A percentile compares a stretch with the other conserved stretches of the same genome.
Conservation (phyloP, 164 flowering plant genomes). For the Chimonanthus salicifolius region DNA sequence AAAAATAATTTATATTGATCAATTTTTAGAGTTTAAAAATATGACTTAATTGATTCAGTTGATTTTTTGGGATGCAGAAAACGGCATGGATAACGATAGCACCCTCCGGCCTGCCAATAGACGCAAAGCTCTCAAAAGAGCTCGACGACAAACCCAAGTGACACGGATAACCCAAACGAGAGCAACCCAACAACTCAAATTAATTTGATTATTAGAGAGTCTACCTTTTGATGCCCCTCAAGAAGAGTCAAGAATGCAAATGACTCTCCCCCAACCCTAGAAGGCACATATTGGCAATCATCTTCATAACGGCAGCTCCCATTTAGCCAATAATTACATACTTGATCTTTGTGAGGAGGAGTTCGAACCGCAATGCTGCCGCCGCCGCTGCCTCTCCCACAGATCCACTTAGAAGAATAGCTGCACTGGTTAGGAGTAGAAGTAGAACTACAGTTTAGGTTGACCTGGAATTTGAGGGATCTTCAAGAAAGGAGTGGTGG, state of each 20-base stretch:
- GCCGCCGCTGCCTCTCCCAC: slow-evolving; percentile 13
- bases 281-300: slow-evolving; percentile 57
- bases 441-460: slow-evolving; percentile 9
- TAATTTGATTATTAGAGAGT: neutral
- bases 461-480: slow-evolving; percentile 21
- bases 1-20: too few relatives aligned
- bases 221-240: slow-evolving; percentile 83
- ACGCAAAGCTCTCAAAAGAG: too few relatives aligned
- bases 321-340: slow-evolving; percentile 62
- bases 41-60: too few relatives aligned
- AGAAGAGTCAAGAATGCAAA: slow-evolving; percentile 64
- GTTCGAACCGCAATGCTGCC: slow-evolving; percentile 16
- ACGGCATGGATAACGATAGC: slow-evolving; percentile 45
- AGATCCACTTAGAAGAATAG: slow-evolving; percentile 19
- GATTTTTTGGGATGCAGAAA: slow-evolving; percentile 39
- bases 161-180: neutral
- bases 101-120: slow-evolving; percentile 64
- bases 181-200: slow-evolving; percentile 2
- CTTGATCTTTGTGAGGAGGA: slow-evolving; percentile 34
- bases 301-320: slow-evolving; percentile 74
- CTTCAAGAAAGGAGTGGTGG: slow-evolving; percentile 22
- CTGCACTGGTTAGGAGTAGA: slow-evolving; percentile 1
- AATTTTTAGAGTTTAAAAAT: too few relatives aligned
- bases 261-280: slow-evolving; percentile 61
- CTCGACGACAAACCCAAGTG: neutral